Evolutionary conservation across 2,329 filamentous ascomycete species (phyloP), one percentile per base, ranked within the genome.

Genomic region (Rhynchosporium graminicola): DNA sequence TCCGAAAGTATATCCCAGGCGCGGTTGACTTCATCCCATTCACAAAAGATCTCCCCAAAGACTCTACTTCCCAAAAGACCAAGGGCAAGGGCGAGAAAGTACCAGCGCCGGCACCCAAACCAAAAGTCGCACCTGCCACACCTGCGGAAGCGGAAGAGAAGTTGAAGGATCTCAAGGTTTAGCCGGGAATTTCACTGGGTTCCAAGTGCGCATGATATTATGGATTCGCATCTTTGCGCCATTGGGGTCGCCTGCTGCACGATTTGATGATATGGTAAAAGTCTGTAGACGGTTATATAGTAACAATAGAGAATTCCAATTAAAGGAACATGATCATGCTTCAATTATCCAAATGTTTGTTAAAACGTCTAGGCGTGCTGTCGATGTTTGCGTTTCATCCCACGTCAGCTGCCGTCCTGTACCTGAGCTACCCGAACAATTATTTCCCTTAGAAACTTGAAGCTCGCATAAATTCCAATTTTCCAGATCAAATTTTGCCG

Each of bases 1-100:
- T 97, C 64, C 86, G 91, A 70, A 94, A 92, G 78, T 98, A 96
- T 76, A 88, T 98, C 57, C 92, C 93, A 1, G 94, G 93, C 40
- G 83, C 91, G 46, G 92, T 92, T 1, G 92, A 94, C 56, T 97
- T 97, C 77, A 82, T 99, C 65, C 90, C 91, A 1, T 99, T 90
- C 74, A 86, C 87, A 59, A 95, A 92, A 79, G 94, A 97, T 69
- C 80, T 94, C 43, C 87, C 90, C 10, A 93, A 94, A 77, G 87
- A 92, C 69, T 82, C 83, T 10, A 88, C 85, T 45, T 87, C 84
- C 46, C 77, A 81, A 67, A 87, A 87, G 76, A 76, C 72, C 7
- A 79, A 79, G 72, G 74, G 71, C 28, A 74, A 74, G 63, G 67
- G 55, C 20, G 48, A 71, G 5, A 73, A 74, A 10, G 9, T 36